Evolutionary conservation across 108 stramenopile species (phyloP).

Genomic region (Cyclotella kingstonii): DNA sequence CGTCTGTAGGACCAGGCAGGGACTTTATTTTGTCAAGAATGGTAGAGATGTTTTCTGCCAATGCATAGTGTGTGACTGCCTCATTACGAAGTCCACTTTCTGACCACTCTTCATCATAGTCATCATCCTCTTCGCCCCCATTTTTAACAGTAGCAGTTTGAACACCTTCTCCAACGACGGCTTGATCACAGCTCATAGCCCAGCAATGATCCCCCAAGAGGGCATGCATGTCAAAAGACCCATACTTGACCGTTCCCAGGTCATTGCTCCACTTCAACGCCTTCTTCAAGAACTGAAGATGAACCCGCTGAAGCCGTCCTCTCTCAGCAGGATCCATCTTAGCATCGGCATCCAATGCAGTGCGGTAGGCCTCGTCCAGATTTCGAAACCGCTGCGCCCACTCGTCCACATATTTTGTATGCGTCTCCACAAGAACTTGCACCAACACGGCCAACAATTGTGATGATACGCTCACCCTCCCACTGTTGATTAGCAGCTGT

Average conservation of each 20-base stretch:
- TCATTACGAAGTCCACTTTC: constrained; percentile 60
- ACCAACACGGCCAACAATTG: constrained; percentile 70
- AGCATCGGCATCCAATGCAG: constrained; percentile 55
- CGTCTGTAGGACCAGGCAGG: constrained; percentile 67
- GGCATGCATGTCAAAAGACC: constrained; percentile 58
- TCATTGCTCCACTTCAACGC: constrained; percentile 71
- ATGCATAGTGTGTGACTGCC: constrained; percentile 71
- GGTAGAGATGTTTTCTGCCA: constrained; percentile 65
- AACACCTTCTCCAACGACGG: constrained; percentile 25
- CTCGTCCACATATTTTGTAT: constrained; percentile 61
- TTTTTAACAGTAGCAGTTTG: constrained; percentile 6
- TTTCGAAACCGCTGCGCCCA: constrained; percentile 51
- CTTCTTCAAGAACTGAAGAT: constrained; percentile 70
- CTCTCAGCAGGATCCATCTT: constrained; percentile 44
- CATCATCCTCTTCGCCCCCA: constrained; percentile 23
- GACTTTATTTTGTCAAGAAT: constrained; percentile 67
- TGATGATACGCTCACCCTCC: constrained; percentile 68
- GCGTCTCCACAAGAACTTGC: constrained; percentile 69
- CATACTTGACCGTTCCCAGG: constrained; percentile 59
- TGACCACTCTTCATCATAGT: constrained; percentile 59
- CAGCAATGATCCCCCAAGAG: constrained; percentile 69
- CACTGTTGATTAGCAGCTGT: constrained; percentile 48
- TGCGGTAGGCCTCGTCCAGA: constrained; percentile 56
- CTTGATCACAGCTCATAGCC: constrained; percentile 48
- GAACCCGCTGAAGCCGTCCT: constrained; percentile 64